Conservation (phyloP, 192 early-diverging fungal genomes). For the Coemansia sp. region DNA sequence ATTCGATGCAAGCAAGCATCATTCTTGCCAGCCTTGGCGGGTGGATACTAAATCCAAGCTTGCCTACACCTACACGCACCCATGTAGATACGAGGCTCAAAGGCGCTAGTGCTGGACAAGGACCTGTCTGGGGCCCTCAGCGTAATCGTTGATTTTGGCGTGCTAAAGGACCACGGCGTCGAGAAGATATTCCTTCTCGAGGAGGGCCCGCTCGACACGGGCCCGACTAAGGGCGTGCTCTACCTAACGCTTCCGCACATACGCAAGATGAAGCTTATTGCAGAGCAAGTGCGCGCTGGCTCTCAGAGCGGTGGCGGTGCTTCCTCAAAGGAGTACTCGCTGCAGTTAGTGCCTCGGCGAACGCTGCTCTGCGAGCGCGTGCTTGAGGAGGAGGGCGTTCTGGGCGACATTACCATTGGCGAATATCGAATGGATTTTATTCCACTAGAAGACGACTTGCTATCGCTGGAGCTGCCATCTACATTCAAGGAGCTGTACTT, state of each 20-base stretch:
- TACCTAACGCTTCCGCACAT: constrained; percentile 85
- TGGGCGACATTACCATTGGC: constrained; percentile 82
- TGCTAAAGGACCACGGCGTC: constrained; percentile 95
- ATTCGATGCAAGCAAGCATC: background rate
- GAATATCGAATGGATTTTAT: constrained; percentile 92
- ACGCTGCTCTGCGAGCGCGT: constrained; percentile 93
- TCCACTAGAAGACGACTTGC: constrained; percentile 87
- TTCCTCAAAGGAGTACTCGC: constrained; percentile 57
- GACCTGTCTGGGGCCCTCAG: constrained; percentile 82
- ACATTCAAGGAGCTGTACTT: constrained; percentile 83
- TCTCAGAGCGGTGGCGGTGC: constrained; percentile 13
- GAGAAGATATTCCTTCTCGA: constrained; percentile 92
- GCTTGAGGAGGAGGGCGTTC: constrained; percentile 91
- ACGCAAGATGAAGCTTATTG: constrained; percentile 80
- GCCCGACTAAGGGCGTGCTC: constrained; percentile 70
- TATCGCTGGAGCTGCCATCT: constrained; percentile 86
- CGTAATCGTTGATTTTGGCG: constrained; percentile 83
- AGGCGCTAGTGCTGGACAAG: constrained; percentile 88
- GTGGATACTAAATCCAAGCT: background rate
- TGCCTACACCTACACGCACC: background rate
- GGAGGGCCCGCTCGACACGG: constrained; percentile 66
- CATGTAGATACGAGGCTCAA: constrained; percentile 85
- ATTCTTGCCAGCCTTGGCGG: background rate
- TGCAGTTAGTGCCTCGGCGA: constrained; percentile 89
- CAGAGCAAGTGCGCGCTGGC: constrained; percentile 54